Evolutionary conservation across 1,139 yeast species (phyloP).

Genomic region (Geotrichum aggregatum): DNA sequence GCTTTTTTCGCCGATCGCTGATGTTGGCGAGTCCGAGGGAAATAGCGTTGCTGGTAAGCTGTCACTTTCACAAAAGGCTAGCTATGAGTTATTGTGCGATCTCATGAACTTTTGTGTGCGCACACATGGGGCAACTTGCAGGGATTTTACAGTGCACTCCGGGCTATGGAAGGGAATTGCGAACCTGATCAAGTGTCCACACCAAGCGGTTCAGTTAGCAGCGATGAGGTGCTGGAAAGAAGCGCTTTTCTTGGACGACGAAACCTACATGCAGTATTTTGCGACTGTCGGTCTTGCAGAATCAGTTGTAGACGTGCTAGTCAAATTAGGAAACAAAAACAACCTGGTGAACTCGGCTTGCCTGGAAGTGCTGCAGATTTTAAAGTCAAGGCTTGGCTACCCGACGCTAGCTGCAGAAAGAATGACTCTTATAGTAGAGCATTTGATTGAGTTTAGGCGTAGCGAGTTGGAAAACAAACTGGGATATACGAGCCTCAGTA

Average conservation of each 20-base stretch:
- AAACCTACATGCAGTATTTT: constrained; percentile 43
- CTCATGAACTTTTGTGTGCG: constrained; percentile 60
- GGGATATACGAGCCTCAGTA: constrained; percentile 1
- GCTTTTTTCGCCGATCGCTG: constrained; percentile 25
- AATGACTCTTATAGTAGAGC: constrained; percentile 7
- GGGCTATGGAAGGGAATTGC: constrained; percentile 32
- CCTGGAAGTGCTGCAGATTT: constrained; percentile 60
- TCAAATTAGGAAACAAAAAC: constrained; percentile 49
- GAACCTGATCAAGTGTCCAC: constrained; percentile 33
- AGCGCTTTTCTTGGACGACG: constrained; percentile 44
- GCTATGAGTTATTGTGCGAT: constrained; percentile 65
- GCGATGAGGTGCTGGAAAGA: constrained; percentile 41
- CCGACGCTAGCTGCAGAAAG: constrained; percentile 10
- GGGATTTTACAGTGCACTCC: constrained; percentile 58
- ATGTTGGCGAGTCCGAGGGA: constrained; percentile 16
- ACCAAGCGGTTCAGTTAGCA: constrained; percentile 53
- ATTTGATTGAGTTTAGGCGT: constrained; percentile 9
- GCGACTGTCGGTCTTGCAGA: constrained; percentile 35
- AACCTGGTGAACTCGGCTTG: constrained; percentile 74
- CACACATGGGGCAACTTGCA: constrained; percentile 54
- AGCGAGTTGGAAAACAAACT: constrained; percentile 1
- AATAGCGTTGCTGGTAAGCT: constrained; percentile 1
- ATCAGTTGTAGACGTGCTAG: constrained; percentile 50
- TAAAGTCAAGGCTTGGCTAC: constrained; percentile 38
- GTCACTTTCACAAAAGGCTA: constrained; percentile 38